phyloP scores from a whole-genome alignment of 2,329 filamentous ascomycete genomes.

The Salinomyces thailandicus region DNA sequence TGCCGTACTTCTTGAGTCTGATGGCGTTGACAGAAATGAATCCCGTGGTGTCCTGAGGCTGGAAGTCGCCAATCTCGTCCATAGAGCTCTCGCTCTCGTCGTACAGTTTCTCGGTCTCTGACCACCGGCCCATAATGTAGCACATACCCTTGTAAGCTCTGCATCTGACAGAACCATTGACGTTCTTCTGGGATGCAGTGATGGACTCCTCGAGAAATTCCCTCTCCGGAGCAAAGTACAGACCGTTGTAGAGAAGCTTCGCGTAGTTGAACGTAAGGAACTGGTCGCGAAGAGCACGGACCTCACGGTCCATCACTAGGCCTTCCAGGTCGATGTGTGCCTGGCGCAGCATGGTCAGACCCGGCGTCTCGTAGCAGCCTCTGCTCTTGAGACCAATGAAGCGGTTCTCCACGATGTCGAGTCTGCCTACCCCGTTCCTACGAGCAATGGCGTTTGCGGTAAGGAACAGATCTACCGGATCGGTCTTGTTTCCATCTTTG shows the following conservation, averaged over 20 bases:
- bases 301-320: slow-evolving; percentile 57
- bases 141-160: slow-evolving; percentile 58
- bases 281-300: slow-evolving; percentile 59
- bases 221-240: slow-evolving; percentile 61
- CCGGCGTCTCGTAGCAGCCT: slow-evolving; percentile 67
- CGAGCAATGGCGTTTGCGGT: slow-evolving; percentile 61
- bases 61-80: slow-evolving; percentile 61
- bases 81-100: slow-evolving; percentile 55
- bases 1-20: slow-evolving; percentile 35
- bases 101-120: slow-evolving; percentile 60
- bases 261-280: slow-evolving; percentile 57
- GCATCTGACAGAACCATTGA: slow-evolving; percentile 53
- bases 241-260: slow-evolving; percentile 50
- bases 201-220: slow-evolving; percentile 61
- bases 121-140: slow-evolving; percentile 48
- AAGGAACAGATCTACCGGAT: slow-evolving; percentile 61
- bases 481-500: slow-evolving; percentile 46
- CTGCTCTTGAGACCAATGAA: slow-evolving; percentile 72
- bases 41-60: slow-evolving; percentile 54
- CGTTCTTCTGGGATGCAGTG: slow-evolving; percentile 47
- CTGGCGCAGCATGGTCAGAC: slow-evolving; percentile 45
- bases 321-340: slow-evolving; percentile 55
- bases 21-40: slow-evolving; percentile 64
- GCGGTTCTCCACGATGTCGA: slow-evolving; percentile 75
- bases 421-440: slow-evolving; percentile 63